These are phyloP conservation scores for Gymnopilus dilepis DNA, from an alignment of 768 basidiomycete genomes.

Conservation along the genomic window DNA sequence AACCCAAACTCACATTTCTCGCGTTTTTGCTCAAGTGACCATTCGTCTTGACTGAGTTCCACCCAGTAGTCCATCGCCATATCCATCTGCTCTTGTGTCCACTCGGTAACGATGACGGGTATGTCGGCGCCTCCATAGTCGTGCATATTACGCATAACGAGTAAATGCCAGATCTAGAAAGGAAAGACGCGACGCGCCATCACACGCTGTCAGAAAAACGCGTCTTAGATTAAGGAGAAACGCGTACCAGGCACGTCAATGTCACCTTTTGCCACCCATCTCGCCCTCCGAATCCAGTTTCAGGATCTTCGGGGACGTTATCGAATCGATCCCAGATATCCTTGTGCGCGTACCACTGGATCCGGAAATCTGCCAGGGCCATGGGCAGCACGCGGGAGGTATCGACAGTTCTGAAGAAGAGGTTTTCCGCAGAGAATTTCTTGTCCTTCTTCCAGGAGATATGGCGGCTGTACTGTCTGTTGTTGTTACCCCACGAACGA, in stretches of 20 bases:
- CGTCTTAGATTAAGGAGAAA: not conserved
- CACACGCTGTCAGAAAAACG: not conserved
- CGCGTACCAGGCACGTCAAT: conserved; percentile 14
- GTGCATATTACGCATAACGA: conserved; percentile 34
- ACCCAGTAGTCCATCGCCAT: conserved; percentile 32
- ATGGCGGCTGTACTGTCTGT: conserved; percentile 14
- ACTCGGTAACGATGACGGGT: conserved; percentile 26
- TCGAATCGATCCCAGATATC: conserved; percentile 23
- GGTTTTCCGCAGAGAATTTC: conserved; percentile 21
- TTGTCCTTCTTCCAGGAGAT: conserved; percentile 28
- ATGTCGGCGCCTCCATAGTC: conserved; percentile 33
- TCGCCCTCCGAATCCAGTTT: not conserved
- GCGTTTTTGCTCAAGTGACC: conserved; percentile 22
- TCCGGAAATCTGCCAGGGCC: conserved; percentile 28
- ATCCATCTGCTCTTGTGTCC: conserved; percentile 26
- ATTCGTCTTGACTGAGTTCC: conserved; percentile 25
- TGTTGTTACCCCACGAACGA: conserved; percentile 1
- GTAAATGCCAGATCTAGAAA: conserved; percentile 27
- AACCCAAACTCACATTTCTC: conserved; percentile 19
- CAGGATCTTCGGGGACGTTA: conserved; percentile 1
- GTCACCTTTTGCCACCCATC: not conserved
- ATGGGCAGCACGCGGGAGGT: conserved; percentile 28
- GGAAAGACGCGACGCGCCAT: not conserved
- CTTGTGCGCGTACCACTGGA: conserved; percentile 29
- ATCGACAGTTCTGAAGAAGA: conserved; percentile 30